These are phyloP conservation scores for Didymella keratinophila DNA, from an alignment of 2,329 filamentous ascomycete species.

Conservation along the genomic window DNA sequence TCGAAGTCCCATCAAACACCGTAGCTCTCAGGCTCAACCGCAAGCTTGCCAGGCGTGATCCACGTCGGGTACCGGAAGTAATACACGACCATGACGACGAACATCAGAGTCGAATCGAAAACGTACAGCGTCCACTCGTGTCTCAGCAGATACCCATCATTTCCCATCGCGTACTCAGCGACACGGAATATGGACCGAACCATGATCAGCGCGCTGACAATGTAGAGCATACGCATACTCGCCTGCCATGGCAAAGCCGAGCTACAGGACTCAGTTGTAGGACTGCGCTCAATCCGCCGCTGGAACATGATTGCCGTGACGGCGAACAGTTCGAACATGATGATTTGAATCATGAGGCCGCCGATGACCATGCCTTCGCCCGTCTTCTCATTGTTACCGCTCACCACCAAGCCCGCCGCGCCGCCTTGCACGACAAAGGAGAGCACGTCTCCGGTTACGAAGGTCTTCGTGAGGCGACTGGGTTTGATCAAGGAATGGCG, in stretches of 20 bases:
- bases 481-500: neutral
- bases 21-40: slow-evolving; percentile 9
- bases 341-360: neutral
- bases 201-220: neutral
- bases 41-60: neutral
- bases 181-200: neutral
- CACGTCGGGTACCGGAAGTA: neutral
- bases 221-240: neutral
- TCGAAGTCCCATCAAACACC: neutral
- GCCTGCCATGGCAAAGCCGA: neutral
- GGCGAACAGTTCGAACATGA: neutral
- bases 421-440: neutral
- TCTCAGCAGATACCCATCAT: slow-evolving; percentile 26
- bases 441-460: neutral
- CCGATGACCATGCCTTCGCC: neutral
- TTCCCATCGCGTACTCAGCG: neutral
- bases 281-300: neutral
- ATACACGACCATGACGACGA: neutral
- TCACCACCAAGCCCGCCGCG: neutral
- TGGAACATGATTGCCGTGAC: neutral
- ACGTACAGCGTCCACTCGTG: slow-evolving; percentile 56
- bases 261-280: neutral
- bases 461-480: neutral
- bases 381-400: neutral
- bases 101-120: slow-evolving; percentile 49